These are phyloP conservation scores for Aspergillus floridensis DNA, from an alignment of 2,329 filamentous ascomycete genomes.

Conservation along the genomic window DNA sequence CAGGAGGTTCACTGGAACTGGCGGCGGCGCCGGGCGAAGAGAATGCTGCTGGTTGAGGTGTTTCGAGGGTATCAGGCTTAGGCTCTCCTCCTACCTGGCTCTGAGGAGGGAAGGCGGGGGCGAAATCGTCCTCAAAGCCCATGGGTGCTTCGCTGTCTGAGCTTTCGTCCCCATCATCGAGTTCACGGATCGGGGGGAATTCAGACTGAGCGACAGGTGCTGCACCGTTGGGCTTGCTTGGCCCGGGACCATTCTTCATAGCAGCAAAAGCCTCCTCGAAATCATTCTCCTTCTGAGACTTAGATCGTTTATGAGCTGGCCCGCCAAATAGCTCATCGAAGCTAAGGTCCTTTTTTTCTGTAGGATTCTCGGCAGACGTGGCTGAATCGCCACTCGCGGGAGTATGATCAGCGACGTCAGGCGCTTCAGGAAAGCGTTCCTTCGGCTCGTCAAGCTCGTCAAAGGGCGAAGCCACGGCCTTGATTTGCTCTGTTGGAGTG, in stretches of 20 bases:
- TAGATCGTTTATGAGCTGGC: slow-evolving; percentile 43
- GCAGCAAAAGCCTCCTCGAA: slow-evolving; percentile 48
- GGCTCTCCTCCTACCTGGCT: slow-evolving; percentile 27
- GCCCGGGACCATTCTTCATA: slow-evolving; percentile 49
- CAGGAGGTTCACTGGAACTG: slow-evolving; percentile 43
- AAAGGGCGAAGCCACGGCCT: slow-evolving; percentile 30
- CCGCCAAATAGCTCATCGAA: slow-evolving; percentile 49
- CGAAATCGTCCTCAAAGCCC: slow-evolving; percentile 93
- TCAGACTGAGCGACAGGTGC: slow-evolving; percentile 54
- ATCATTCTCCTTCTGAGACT: slow-evolving; percentile 47
- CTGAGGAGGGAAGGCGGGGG: slow-evolving; percentile 54
- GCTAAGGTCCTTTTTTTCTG: slow-evolving; percentile 35
- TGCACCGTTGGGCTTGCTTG: slow-evolving; percentile 38
- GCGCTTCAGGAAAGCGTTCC: slow-evolving; percentile 22
- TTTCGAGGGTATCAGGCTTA: slow-evolving; percentile 36
- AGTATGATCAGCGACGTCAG: slow-evolving; percentile 18
- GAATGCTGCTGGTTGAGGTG: slow-evolving; percentile 38
- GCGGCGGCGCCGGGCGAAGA: slow-evolving; percentile 41
- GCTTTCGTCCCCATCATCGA: slow-evolving; percentile 74
- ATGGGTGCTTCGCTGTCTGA: slow-evolving; percentile 62
- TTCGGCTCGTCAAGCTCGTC: slow-evolving; percentile 29
- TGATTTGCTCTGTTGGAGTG: slow-evolving; percentile 21
- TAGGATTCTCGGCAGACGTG: slow-evolving; percentile 21
- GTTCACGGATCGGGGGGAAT: slow-evolving; percentile 89
- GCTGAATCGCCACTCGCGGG: slow-evolving; percentile 49